Evolutionary conservation across 2,329 filamentous ascomycete species (phyloP).

Genomic region (Aspergillus sp.): DNA sequence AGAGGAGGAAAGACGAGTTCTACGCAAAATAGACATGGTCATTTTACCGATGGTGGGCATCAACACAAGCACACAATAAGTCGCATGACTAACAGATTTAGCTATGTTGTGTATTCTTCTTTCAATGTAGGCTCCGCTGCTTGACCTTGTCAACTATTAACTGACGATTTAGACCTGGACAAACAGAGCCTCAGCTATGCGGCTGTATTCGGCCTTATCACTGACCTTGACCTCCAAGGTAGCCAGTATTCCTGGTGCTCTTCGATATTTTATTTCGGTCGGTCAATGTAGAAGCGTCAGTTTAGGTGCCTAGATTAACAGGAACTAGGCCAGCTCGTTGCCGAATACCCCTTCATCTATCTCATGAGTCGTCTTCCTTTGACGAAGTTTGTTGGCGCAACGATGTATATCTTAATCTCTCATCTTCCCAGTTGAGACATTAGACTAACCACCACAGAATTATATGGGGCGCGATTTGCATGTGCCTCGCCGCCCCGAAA

Average conservation of each 20-base stretch:
- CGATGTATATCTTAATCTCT: conserved; percentile 34
- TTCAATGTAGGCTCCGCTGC: conserved; percentile 30
- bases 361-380: conserved; percentile 50
- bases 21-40: conserved; percentile 22
- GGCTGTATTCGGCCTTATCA: conserved; percentile 43
- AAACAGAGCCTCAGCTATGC: conserved; percentile 49
- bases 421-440: neutral
- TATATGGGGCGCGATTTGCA: conserved; percentile 46
- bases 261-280: conserved; percentile 33
- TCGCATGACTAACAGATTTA: conserved; percentile 8
- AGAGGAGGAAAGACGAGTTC: conserved; percentile 20
- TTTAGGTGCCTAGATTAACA: neutral
- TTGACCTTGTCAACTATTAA: conserved; percentile 22
- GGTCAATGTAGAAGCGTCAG: neutral
- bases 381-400: conserved; percentile 49
- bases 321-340: conserved; percentile 39
- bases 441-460: conserved; percentile 23
- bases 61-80: neutral
- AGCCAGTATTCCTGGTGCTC: conserved; percentile 51
- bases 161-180: conserved; percentile 36
- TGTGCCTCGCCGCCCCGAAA: conserved; percentile 45
- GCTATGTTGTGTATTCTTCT: conserved; percentile 44
- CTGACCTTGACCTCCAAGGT: conserved; percentile 46
- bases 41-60: conserved; percentile 22
- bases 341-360: conserved; percentile 52